These are phyloP conservation scores for Phaeomoniella chlamydospora DNA, from an alignment of 2,329 filamentous ascomycete species.

Conservation along the genomic window DNA sequence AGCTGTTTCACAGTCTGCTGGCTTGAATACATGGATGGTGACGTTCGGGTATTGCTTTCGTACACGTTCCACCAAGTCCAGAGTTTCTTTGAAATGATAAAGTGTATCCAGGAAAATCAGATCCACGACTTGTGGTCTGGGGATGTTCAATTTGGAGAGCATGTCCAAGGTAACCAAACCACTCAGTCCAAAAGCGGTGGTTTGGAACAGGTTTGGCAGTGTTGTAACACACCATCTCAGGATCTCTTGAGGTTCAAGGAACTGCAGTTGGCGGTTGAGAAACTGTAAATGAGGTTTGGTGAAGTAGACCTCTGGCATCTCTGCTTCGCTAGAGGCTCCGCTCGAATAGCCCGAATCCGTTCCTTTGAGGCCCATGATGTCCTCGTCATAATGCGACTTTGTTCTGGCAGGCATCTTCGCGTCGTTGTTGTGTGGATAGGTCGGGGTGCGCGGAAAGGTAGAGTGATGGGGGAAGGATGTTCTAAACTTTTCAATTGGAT, in stretches of 20 bases:
- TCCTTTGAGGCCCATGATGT: constrained; percentile 23
- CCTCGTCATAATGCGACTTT: constrained; percentile 16
- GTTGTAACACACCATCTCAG: constrained; percentile 84
- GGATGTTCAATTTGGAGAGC: constrained; percentile 34
- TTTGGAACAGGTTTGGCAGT: constrained; percentile 79
- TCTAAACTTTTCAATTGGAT: no score
- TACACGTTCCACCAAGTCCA: constrained; percentile 59
- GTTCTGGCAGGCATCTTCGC: constrained; percentile 25
- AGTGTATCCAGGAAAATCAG: constrained; percentile 68
- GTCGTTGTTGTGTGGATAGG: no score
- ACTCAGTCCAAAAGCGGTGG: constrained; percentile 68
- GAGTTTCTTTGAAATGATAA: constrained; percentile 68
- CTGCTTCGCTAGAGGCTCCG: constrained; percentile 46
- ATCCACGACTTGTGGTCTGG: constrained; percentile 33
- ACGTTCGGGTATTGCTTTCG: constrained; percentile 62
- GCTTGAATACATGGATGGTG: constrained; percentile 80
- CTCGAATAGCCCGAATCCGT: constrained; percentile 75
- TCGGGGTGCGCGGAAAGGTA: no score
- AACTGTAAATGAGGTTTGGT: constrained; percentile 78
- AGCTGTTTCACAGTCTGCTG: constrained; percentile 55
- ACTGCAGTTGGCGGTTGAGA: constrained; percentile 77
- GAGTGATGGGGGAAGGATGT: no score
- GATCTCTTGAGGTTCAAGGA: constrained; percentile 78
- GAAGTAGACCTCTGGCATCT: constrained; percentile 60
- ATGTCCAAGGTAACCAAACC: constrained; percentile 72